Percentiles rank a stretch among this genome's conserved stretches.
Evolutionary conservation across 164 flowering plant genomes (phyloP).

Genomic region (Liquidambar formosana): DNA sequence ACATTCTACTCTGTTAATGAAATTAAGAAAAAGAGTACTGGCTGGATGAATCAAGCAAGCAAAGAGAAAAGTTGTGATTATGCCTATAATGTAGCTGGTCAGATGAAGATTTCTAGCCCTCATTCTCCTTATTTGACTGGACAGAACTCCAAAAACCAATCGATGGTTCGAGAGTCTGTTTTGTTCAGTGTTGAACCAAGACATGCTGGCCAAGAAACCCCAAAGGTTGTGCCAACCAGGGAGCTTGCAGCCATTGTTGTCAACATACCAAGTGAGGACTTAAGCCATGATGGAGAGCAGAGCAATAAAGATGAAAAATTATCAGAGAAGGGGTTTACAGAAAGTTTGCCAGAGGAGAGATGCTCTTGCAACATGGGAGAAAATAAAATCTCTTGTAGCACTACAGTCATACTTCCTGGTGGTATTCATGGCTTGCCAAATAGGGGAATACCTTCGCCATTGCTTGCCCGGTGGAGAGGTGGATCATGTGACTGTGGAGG

Average conservation of each 20-base stretch:
- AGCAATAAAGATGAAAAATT: conserved; percentile 9
- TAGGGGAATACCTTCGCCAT: conserved; percentile 65
- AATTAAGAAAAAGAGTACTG: conserved; percentile 55
- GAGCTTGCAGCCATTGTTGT: conserved; percentile 84
- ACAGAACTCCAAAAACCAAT: conserved; percentile 19
- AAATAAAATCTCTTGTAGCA: conserved; percentile 11
- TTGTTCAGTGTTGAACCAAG: conserved; percentile 45
- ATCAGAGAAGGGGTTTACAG: conserved; percentile 10
- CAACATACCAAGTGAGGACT: conserved; percentile 31
- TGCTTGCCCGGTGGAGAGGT: conserved; percentile 82
- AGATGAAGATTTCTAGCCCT: conserved; percentile 55
- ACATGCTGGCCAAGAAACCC: conserved; percentile 33
- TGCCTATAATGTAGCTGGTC: conserved; percentile 58
- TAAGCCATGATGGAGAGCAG: neutral
- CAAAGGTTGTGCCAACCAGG: conserved; percentile 29
- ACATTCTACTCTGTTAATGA: conserved; percentile 66
- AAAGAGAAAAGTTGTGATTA: conserved; percentile 44
- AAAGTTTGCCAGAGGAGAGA: conserved; percentile 12
- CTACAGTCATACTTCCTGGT: conserved; percentile 67
- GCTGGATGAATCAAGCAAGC: conserved; percentile 68
- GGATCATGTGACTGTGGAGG: conserved; percentile 98
- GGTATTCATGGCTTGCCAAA: conserved; percentile 75
- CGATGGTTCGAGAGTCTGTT: conserved; percentile 44
- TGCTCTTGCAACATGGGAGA: conserved; percentile 19
- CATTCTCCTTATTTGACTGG: conserved; percentile 7